Evolutionary conservation across 23 red algal species (phyloP), one percentile per base, ranked within the genome.

Genomic region (Porphyridium purpureum): DNA sequence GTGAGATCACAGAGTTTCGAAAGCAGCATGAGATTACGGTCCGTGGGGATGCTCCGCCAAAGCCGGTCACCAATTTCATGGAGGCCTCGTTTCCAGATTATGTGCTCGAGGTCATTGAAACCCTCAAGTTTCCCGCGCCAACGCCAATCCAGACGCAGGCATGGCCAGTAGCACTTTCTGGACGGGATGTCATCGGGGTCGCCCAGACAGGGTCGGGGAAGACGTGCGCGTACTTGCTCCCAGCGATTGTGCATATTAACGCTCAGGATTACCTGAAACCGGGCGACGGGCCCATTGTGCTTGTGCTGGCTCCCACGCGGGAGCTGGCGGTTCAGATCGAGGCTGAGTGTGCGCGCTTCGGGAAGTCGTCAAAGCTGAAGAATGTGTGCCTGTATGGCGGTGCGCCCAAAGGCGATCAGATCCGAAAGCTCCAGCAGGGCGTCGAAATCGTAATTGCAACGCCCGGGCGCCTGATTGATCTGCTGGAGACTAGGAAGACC

Each of bases 401-500:
- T 26, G 74, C 67, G 47, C 68, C 75, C 14, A 82, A 80, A 38
- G 60, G 78, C 4, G 50, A 50, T 24, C 88, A 94, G 59, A 64
- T 65, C 19, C 72, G 72, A 33, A 70, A 83, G 24, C 64, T 94
- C 1, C 58, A 65, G 38, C 57, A 70, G 17, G 88, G 88, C 15
- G 63, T 83, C 23, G 88, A 94, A 55, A 94, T 94, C 33, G 64
- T 84, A 2, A 94, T 94, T 59, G 88, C 88, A 5, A 94, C 88
- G 0, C 88, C 88, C 3, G 76, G 88, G 2, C 63, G 77, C 34
- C 56, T 94, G 0, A 94, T 94, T 32, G 88, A 94, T 48, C 84
- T 94, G 66, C 56, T 94, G 1, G 77, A 84, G 62, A 74, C 66
- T 23, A 72, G 72, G 7, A 69, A 62, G 24, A 94, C 77, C 46